phyloP scores from a whole-genome alignment of 2,329 filamentous ascomycete species.

The Arachnomyces sp. region DNA sequence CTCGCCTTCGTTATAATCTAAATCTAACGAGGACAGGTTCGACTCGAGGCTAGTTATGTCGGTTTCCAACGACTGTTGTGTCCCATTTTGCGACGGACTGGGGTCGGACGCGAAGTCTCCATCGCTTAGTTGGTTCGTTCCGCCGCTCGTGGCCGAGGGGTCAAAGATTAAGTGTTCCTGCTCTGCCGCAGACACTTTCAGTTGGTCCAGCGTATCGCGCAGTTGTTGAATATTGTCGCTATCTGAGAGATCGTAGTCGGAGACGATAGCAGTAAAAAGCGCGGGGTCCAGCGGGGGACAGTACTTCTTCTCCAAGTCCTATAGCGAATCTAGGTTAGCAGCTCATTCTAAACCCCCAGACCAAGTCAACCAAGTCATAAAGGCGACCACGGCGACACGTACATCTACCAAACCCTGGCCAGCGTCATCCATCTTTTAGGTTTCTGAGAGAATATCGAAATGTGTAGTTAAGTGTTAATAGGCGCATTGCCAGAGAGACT shows the following conservation, averaged over 20 bases:
- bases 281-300: slow-evolving; percentile 68
- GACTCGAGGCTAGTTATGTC: slow-evolving; percentile 44
- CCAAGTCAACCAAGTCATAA: background rate
- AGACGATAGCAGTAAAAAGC: slow-evolving; percentile 64
- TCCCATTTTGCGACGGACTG: slow-evolving; percentile 22
- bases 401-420: background rate
- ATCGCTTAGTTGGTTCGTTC: slow-evolving; percentile 15
- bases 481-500: too few relatives aligned
- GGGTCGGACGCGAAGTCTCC: slow-evolving; percentile 18
- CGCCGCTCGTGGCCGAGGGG: slow-evolving; percentile 58
- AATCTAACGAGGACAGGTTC: slow-evolving; percentile 31
- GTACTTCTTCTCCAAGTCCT: slow-evolving; percentile 56
- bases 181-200: slow-evolving; percentile 66
- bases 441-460: too few relatives aligned
- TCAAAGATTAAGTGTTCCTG: slow-evolving; percentile 60
- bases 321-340: background rate
- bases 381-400: background rate
- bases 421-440: too few relatives aligned
- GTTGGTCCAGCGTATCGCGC: slow-evolving; percentile 51
- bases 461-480: too few relatives aligned
- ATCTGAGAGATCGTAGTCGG: slow-evolving; percentile 60
- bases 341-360: background rate
- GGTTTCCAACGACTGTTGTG: slow-evolving; percentile 38
- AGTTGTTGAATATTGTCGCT: slow-evolving; percentile 46
- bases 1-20: slow-evolving; percentile 16